A percentile compares a stretch with the other conserved stretches of the same genome.
phyloP scores from a whole-genome alignment of 2,329 filamentous ascomycete species.

The Nakataea oryzae region DNA sequence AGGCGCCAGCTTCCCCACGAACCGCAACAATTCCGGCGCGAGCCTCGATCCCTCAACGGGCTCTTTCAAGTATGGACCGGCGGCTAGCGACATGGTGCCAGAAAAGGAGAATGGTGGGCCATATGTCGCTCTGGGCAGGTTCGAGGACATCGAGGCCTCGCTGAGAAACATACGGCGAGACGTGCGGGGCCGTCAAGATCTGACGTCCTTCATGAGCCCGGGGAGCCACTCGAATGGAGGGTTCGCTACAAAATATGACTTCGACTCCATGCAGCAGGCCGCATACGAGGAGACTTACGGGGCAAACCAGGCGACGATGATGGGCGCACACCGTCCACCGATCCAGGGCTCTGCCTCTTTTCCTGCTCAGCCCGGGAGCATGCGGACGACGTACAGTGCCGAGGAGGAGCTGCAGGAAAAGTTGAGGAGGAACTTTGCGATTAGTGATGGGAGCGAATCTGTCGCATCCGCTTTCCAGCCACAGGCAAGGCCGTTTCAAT shows the following conservation, averaged over 20 bases:
- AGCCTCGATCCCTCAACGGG: not conserved
- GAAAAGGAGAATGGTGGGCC: slow-evolving; percentile 21
- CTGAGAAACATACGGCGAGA: not conserved
- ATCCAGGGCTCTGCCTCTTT: slow-evolving; percentile 16
- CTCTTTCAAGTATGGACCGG: not conserved
- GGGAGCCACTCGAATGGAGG: slow-evolving; percentile 27
- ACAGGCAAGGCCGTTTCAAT: slow-evolving; percentile 27
- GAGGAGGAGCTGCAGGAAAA: slow-evolving; percentile 24
- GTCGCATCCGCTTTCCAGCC: slow-evolving; percentile 12
- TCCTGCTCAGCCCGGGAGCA: not conserved
- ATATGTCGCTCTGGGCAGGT: slow-evolving; percentile 4
- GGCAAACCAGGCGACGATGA: not conserved
- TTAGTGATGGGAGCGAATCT: slow-evolving; percentile 20
- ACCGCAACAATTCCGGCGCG: not conserved
- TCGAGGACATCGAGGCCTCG: not conserved
- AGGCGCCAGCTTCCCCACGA: slow-evolving; percentile 12
- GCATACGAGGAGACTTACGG: not conserved
- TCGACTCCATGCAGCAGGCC: not conserved
- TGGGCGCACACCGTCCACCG: slow-evolving; percentile 24
- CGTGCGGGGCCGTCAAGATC: not conserved
- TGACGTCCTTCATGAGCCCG: slow-evolving; percentile 1
- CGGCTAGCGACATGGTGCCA: slow-evolving; percentile 19
- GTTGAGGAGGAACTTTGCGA: slow-evolving; percentile 20
- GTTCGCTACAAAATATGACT: not conserved
- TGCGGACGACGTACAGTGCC: slow-evolving; percentile 19